These are phyloP conservation scores for Jaltomata sinuosa DNA, from an alignment of 257 asterid genomes.

Conservation along the genomic window DNA sequence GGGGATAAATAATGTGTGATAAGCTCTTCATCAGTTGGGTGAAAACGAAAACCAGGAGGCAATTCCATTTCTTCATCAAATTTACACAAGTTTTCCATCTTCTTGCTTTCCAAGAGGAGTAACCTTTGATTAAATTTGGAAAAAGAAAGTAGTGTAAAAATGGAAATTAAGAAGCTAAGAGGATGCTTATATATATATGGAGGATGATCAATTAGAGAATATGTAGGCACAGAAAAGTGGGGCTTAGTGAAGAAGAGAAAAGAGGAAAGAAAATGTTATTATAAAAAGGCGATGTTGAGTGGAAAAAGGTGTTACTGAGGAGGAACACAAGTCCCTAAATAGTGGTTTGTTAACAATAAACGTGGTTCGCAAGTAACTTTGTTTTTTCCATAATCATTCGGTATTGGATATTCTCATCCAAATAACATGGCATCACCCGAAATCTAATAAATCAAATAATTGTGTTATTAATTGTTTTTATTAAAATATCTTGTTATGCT, in stretches of 20 bases:
- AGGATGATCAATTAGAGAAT: background rate
- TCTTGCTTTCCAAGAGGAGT: background rate
- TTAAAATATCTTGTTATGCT: too few species aligned
- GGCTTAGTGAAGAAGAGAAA: background rate
- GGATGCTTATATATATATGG: background rate
- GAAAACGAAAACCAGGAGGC: constrained; percentile 88
- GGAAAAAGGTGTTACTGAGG: background rate
- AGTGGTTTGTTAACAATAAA: constrained; percentile 15
- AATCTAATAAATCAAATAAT: too few species aligned
- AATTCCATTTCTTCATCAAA: constrained; percentile 35
- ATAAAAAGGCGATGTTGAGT: background rate
- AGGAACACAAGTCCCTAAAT: constrained; percentile 17
- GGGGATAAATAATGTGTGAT: constrained; percentile 58
- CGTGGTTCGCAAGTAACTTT: constrained; percentile 24
- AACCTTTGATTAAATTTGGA: background rate
- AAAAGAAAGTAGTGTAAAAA: background rate
- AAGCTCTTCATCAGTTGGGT: constrained; percentile 80
- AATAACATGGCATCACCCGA: too few species aligned
- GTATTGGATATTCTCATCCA: background rate
- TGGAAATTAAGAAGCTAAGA: background rate
- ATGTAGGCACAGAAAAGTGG: background rate
- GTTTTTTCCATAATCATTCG: background rate
- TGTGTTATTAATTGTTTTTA: too few species aligned
- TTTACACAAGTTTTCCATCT: constrained; percentile 36
- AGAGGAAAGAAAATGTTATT: background rate